These are phyloP conservation scores for Elsinoe arachidis DNA, from an alignment of 2,329 filamentous ascomycete genomes.

Conservation along the genomic window DNA sequence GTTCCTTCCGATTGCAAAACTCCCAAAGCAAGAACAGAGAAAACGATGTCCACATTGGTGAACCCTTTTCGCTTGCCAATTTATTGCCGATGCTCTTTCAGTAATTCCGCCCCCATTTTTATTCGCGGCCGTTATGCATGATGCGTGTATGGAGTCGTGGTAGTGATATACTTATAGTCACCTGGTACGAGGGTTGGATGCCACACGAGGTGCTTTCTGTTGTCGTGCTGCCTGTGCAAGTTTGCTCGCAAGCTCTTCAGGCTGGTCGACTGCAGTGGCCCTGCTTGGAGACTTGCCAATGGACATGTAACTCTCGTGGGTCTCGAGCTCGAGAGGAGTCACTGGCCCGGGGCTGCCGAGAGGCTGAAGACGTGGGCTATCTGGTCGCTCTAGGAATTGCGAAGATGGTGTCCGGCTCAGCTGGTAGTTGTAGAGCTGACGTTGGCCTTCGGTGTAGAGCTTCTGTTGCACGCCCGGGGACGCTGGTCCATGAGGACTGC, in stretches of 20 bases:
- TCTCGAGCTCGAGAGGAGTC: conserved; percentile 44
- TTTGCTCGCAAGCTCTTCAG: conserved; percentile 38
- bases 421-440: conserved; percentile 41
- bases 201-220: not conserved
- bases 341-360: conserved; percentile 44
- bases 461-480: conserved; percentile 36
- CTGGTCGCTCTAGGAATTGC: conserved; percentile 30
- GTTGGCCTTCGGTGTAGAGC: conserved; percentile 41
- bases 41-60: not conserved
- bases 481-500: conserved; percentile 35
- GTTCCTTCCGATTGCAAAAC: not conserved
- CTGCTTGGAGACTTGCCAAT: conserved; percentile 27
- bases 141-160: not conserved
- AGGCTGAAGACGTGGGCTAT: conserved; percentile 41
- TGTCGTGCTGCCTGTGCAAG: conserved; percentile 30
- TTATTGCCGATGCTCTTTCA: not conserved
- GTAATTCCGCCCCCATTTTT: not conserved
- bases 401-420: conserved; percentile 21
- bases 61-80: not conserved
- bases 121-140: not conserved
- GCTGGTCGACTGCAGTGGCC: conserved; percentile 15
- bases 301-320: conserved; percentile 36
- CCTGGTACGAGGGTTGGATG: not conserved
- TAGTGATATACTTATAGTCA: not conserved
- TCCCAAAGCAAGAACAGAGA: not conserved